These are phyloP conservation scores for Cordyceps tenuipes DNA, from an alignment of 2,329 filamentous ascomycete genomes.

Conservation along the genomic window DNA sequence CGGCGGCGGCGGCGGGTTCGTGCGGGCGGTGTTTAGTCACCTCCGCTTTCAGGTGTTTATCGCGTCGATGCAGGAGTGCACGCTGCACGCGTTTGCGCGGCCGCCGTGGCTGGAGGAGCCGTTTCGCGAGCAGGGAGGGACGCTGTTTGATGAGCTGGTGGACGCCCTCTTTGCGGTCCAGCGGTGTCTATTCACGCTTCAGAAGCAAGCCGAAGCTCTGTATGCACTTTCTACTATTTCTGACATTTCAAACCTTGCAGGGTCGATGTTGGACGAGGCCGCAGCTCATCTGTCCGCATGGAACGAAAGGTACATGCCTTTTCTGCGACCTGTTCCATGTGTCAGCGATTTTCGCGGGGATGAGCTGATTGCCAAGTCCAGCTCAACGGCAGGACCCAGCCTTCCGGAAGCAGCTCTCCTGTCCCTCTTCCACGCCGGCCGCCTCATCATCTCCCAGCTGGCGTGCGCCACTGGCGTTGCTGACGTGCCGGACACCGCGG, in stretches of 20 bases:
- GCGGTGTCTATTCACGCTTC: background rate
- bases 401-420: background rate
- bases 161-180: conserved; percentile 1
- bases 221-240: no score
- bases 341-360: no score
- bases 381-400: background rate
- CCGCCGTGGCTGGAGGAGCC: background rate
- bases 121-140: background rate
- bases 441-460: background rate
- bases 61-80: conserved; percentile 2
- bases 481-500: background rate
- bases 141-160: conserved; percentile 1
- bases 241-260: no score
- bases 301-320: background rate
- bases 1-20: background rate
- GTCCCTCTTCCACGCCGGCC: conserved; percentile 1
- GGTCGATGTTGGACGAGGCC: background rate
- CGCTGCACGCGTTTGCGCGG: background rate
- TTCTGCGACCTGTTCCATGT: background rate
- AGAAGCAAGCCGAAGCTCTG: background rate
- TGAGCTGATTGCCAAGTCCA: background rate
- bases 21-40: conserved; percentile 1
- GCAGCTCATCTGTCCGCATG: background rate
- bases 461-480: background rate
- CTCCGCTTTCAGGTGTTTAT: conserved; percentile 3